Evolutionary conservation across 208 protist genomes (phyloP).

Genomic region (Wallacemonas sp.): DNA sequence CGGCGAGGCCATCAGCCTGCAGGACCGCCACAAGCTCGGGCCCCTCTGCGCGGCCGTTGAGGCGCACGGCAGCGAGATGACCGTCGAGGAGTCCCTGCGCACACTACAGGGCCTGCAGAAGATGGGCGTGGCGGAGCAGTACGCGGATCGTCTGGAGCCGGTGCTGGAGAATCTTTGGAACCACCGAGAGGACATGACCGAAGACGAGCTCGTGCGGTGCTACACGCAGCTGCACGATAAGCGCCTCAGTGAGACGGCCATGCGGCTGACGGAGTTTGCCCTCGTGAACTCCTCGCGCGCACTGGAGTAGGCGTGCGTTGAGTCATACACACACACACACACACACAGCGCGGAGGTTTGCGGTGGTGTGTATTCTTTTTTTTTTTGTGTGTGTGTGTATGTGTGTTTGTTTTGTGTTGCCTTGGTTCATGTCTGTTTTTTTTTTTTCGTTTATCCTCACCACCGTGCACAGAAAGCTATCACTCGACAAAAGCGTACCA

Average conservation of each 20-base stretch:
- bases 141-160: constrained; percentile 34
- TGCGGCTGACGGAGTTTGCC: constrained; percentile 37
- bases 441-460: too few species aligned
- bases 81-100: constrained; percentile 51
- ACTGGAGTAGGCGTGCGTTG: constrained; percentile 3
- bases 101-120: constrained; percentile 61
- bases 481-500: too few species aligned
- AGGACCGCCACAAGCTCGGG: constrained; percentile 62
- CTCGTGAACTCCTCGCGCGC: background rate
- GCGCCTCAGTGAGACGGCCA: constrained; percentile 32
- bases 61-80: constrained; percentile 58
- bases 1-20: constrained; percentile 7
- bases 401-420: constrained; percentile 21
- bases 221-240: constrained; percentile 27
- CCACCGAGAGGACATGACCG: constrained; percentile 44
- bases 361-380: background rate
- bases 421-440: too few species aligned
- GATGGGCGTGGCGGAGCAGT: constrained; percentile 43
- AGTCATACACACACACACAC: too few species aligned
- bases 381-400: background rate
- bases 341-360: too few species aligned
- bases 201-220: constrained; percentile 46
- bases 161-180: constrained; percentile 71
- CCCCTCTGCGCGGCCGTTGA: constrained; percentile 72
- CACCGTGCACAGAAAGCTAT: too few species aligned